These are phyloP conservation scores for Lagenaria siceraria DNA, from an alignment of 306 rosid genomes.

Conservation along the genomic window DNA sequence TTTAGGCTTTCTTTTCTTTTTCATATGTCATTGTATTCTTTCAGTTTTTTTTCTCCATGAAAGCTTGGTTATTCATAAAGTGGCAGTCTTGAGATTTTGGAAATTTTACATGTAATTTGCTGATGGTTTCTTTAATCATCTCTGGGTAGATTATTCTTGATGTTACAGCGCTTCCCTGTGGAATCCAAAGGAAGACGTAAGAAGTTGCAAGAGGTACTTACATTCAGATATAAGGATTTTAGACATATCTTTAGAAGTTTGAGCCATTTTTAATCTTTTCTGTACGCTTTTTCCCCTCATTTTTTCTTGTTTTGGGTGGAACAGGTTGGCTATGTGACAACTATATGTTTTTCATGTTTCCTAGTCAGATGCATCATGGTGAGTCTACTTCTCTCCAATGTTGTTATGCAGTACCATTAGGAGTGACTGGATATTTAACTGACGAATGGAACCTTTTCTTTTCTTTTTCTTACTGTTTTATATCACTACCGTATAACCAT, in stretches of 20 bases:
- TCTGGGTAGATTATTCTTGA: slow-evolving; percentile 81
- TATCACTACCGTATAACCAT: background rate
- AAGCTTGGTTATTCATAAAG: too few species aligned
- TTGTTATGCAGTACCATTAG: background rate
- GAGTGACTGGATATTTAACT: background rate
- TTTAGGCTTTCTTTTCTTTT: too few species aligned
- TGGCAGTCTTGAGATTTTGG: background rate
- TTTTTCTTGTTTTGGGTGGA: slow-evolving; percentile 14
- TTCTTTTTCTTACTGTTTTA: background rate
- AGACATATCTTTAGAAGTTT: background rate
- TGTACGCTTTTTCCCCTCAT: background rate
- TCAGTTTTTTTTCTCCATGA: too few species aligned
- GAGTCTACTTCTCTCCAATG: slow-evolving; percentile 16
- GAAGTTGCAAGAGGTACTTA: slow-evolving; percentile 92
- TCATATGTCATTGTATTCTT: too few species aligned
- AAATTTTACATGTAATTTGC: background rate
- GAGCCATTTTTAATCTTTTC: background rate
- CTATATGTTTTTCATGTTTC: slow-evolving; percentile 91
- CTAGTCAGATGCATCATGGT: slow-evolving; percentile 92
- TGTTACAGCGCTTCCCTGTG: slow-evolving; percentile 95
- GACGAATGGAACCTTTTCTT: background rate
- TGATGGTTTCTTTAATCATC: slow-evolving; percentile 1
- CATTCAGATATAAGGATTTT: background rate
- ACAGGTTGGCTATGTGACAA: slow-evolving; percentile 98
- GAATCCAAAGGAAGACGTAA: slow-evolving; percentile 97